Base-by-base conservation (phyloP, 2,329 filamentous ascomycete genomes). In the Xylariales sp. region DNA sequence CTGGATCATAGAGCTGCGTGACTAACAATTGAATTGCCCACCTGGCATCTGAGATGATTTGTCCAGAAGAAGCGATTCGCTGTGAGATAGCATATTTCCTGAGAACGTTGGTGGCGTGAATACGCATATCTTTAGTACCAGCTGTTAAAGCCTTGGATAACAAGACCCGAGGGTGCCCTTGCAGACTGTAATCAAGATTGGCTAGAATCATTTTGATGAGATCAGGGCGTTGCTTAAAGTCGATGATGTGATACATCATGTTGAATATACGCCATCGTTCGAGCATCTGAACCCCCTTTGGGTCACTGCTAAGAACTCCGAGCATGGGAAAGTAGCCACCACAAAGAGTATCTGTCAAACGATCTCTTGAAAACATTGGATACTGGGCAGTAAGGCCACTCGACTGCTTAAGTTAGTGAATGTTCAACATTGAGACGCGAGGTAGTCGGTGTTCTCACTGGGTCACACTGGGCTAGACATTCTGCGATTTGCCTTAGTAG, bases 241-340 rank as follows among this genome's bases (percentile, higher is more conserved):
- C 95, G 65, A 97, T 88, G 69, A 99, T 97, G 80, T 98, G 96
- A 78, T 99, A 99, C 85, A 98, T 97, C 93, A 99, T 99, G 80
- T 98, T 98, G 81, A 97, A 94, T 86, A 99, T 97, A 74, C 94
- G 93, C 95, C 96, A 98, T 74, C 93, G 86, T 78, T 98, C 95
- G 76, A 99, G 88, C 82, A 99, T 95, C 69, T 91, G 89, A 30
- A 98, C 85, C 0, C 96, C 96, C 73, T 91, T 93, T 0, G 87
- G 83, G 75, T 97, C 93, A 61, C 91, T 91, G 74, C 92, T 98
- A 65, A 99, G 81, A 10, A 93, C 90, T 7, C 96, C 97, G 1
- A 99, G 83, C 84, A 99, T 93, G 14, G 94, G 89, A 78, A 99
- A 97, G 79, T 99, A 99, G 10, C 97, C 97, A 16, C 92, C 91